phyloP scores from a whole-genome alignment of 805 yeast genomes.

The Candida sithepensis region DNA sequence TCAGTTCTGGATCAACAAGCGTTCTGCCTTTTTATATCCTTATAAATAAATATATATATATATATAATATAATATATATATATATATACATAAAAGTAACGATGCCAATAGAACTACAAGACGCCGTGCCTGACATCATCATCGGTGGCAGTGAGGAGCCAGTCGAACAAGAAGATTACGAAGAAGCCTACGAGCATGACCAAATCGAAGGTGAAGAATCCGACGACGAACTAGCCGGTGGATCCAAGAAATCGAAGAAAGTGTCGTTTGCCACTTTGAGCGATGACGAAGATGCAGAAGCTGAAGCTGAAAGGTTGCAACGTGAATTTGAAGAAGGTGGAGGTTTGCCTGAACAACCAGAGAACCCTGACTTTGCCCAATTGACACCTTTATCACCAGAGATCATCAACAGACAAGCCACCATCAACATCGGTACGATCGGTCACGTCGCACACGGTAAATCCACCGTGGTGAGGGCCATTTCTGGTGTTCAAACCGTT shows the following conservation, averaged over 20 bases:
- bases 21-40: too few relatives aligned
- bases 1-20: too few relatives aligned
- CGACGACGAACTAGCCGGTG: slow-evolving; percentile 39
- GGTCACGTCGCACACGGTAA: slow-evolving; percentile 99
- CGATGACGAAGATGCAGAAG: slow-evolving; percentile 45
- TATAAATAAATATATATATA: too few relatives aligned
- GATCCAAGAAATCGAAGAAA: slow-evolving; percentile 51
- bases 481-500: slow-evolving; percentile 98
- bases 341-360: slow-evolving; percentile 96
- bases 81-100: too few relatives aligned
- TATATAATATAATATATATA: too few relatives aligned
- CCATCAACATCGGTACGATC: slow-evolving; percentile 97
- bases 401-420: slow-evolving; percentile 97
- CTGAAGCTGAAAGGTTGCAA: slow-evolving; percentile 70
- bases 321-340: slow-evolving; percentile 97
- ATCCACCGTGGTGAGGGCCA: slow-evolving; percentile 96
- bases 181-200: slow-evolving; percentile 28
- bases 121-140: slow-evolving; percentile 80
- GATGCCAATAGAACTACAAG: slow-evolving; percentile 80
- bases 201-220: slow-evolving; percentile 32
- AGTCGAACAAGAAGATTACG: slow-evolving; percentile 35
- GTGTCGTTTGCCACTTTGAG: slow-evolving; percentile 80
- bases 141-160: slow-evolving; percentile 52
- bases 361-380: slow-evolving; percentile 73
- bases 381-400: slow-evolving; percentile 91